Conservation (phyloP, 345 rosid species). For the Syzygium aromaticum region DNA sequence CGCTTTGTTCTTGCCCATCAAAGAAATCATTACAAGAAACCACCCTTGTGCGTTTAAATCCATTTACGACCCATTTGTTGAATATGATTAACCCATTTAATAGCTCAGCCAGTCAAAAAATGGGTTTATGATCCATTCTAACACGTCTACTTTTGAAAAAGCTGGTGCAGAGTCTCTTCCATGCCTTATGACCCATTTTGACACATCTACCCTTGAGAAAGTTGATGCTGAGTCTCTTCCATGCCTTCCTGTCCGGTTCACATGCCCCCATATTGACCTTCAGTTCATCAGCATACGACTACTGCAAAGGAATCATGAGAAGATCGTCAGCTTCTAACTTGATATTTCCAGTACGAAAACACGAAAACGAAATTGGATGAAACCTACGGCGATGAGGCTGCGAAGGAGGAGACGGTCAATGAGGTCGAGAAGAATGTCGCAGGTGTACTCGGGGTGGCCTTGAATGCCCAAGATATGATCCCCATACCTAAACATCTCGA, state of each 20-base stretch:
- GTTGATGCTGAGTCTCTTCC: slow-evolving; percentile 41
- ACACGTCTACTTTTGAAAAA: too few relatives aligned
- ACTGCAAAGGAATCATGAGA: slow-evolving; percentile 12
- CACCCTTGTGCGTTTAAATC: too few relatives aligned
- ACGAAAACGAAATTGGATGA: not conserved
- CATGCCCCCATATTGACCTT: slow-evolving; percentile 27
- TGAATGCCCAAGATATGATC: slow-evolving; percentile 72
- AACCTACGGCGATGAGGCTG: slow-evolving; percentile 21
- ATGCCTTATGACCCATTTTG: too few relatives aligned
- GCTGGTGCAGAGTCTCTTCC: too few relatives aligned
- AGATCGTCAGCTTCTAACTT: not conserved
- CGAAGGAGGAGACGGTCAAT: slow-evolving; percentile 34
- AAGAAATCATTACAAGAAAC: too few relatives aligned
- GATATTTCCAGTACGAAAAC: too few relatives aligned
- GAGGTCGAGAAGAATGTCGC: slow-evolving; percentile 46
- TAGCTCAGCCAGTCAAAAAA: too few relatives aligned
- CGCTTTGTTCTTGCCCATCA: too few relatives aligned
- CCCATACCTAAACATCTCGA: slow-evolving; percentile 55
- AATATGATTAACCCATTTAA: too few relatives aligned
- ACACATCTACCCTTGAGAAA: slow-evolving; percentile 43
- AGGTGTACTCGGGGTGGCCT: slow-evolving; percentile 68
- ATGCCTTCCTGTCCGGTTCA: slow-evolving; percentile 40
- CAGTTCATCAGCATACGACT: slow-evolving; percentile 26
- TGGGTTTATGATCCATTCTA: too few relatives aligned
- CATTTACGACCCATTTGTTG: too few relatives aligned